Evolutionary conservation across 192 early-diverging fungal species (phyloP).

Genomic region (Coemansia sp.): DNA sequence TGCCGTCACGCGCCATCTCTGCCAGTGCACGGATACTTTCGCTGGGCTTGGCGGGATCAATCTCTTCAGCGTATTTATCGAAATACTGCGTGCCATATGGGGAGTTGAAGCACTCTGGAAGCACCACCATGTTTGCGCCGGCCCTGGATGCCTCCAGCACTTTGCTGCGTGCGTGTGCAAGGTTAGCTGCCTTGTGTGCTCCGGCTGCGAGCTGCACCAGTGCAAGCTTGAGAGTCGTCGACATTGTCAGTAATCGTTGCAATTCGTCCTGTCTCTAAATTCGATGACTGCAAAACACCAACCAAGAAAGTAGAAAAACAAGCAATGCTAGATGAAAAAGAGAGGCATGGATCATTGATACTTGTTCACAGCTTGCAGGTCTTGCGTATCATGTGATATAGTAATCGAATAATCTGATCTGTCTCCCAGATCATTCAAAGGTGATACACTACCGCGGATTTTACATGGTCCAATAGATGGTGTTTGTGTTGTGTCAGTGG

Average conservation of each 20-base stretch:
- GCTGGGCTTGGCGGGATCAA: slow-evolving; percentile 57
- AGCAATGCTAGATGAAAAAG: no score
- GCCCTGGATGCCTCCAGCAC: slow-evolving; percentile 82
- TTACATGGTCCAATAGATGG: no score
- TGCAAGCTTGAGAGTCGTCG: slow-evolving; percentile 57
- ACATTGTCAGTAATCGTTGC: neutral
- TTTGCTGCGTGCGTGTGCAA: slow-evolving; percentile 69
- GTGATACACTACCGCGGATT: no score
- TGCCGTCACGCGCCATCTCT: slow-evolving; percentile 81
- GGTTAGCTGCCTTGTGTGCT: slow-evolving; percentile 73
- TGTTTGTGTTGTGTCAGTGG: no score
- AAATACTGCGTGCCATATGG: slow-evolving; percentile 95
- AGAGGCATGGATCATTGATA: no score
- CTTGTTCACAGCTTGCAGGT: neutral
- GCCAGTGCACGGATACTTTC: slow-evolving; percentile 73
- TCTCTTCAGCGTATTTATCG: slow-evolving; percentile 83
- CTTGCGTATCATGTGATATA: neutral
- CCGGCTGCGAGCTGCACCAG: slow-evolving; percentile 79
- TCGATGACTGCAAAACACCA: neutral
- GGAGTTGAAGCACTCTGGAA: slow-evolving; percentile 99
- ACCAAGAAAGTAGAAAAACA: neutral
- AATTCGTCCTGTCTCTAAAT: neutral
- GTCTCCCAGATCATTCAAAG: no score
- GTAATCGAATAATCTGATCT: neutral
- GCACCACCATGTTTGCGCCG: slow-evolving; percentile 87